Percentiles rank a stretch among this genome's conserved stretches.
These are phyloP conservation scores for Globisporangium radiosum DNA, from an alignment of 352 stramenopile genomes.

Conservation along the genomic window DNA sequence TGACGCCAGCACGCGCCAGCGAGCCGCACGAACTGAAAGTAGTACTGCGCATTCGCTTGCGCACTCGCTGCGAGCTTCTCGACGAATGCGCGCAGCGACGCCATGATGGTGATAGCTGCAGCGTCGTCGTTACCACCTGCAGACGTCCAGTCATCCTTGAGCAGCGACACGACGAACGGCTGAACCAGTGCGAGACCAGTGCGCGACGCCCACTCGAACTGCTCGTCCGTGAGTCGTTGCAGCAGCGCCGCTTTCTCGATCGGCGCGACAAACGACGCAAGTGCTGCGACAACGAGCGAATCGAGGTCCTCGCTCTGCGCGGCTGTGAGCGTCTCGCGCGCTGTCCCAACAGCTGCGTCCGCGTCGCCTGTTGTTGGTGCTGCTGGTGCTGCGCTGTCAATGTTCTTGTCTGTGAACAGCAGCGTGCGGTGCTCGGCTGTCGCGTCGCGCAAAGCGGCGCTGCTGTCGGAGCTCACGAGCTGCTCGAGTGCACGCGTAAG, in stretches of 20 bases:
- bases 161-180: constrained; percentile 14
- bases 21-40: constrained; percentile 17
- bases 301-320: constrained; percentile 12
- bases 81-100: constrained; percentile 11
- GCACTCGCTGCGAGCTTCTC: constrained; percentile 15
- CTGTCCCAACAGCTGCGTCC: neutral
- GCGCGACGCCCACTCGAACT: constrained; percentile 12
- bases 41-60: constrained; percentile 13
- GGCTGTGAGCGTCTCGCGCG: constrained; percentile 4
- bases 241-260: constrained; percentile 5
- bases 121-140: neutral
- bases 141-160: constrained; percentile 10
- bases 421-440: constrained; percentile 22
- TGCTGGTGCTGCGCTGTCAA: neutral
- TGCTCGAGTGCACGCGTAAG: constrained; percentile 7
- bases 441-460: neutral
- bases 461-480: constrained; percentile 6
- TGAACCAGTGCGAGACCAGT: constrained; percentile 12
- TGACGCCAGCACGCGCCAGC: constrained; percentile 15
- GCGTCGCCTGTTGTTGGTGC: neutral
- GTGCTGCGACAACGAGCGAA: constrained; percentile 13
- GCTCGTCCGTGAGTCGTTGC: constrained; percentile 9
- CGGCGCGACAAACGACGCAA: constrained; percentile 11
- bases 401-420: constrained; percentile 34
- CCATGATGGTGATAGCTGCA: neutral